Evolutionary conservation across 257 asterid genomes (phyloP).

Genomic region (Avicennia marina): DNA sequence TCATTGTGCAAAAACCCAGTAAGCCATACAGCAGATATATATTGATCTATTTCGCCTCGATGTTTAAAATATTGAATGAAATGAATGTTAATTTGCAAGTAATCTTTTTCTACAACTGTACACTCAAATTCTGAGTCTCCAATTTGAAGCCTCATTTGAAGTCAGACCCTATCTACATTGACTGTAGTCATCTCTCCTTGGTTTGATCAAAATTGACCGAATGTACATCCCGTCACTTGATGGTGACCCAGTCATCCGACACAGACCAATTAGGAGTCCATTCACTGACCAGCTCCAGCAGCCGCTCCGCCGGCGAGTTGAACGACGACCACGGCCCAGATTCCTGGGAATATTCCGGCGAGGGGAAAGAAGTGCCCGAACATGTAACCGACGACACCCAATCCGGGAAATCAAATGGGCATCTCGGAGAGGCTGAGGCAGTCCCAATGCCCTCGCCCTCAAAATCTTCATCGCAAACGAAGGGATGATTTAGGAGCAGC

Average conservation of each 20-base stretch:
- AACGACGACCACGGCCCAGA: slow-evolving; percentile 18
- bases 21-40: too few relatives aligned
- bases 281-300: slow-evolving; percentile 26
- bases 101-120: too few relatives aligned
- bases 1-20: too few relatives aligned
- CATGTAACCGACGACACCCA: slow-evolving; percentile 41
- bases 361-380: slow-evolving; percentile 42
- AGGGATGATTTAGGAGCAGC: slow-evolving; percentile 82
- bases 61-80: too few relatives aligned
- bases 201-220: slow-evolving; percentile 8
- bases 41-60: too few relatives aligned
- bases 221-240: slow-evolving; percentile 42
- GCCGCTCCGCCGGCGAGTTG: slow-evolving; percentile 37
- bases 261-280: slow-evolving; percentile 43
- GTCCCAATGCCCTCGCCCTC: slow-evolving; percentile 10
- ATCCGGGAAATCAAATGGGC: slow-evolving; percentile 69
- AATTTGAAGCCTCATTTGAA: neutral
- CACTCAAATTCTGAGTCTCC: too few relatives aligned
- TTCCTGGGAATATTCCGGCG: slow-evolving; percentile 18
- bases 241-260: slow-evolving; percentile 59
- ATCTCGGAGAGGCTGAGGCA: slow-evolving; percentile 47
- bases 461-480: slow-evolving; percentile 26
- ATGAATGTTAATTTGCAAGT: too few relatives aligned
- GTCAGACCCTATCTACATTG: neutral
- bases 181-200: too few relatives aligned